Evolutionary conservation across 331 rosid genomes (phyloP).

Genomic region (Saraca asoca): DNA sequence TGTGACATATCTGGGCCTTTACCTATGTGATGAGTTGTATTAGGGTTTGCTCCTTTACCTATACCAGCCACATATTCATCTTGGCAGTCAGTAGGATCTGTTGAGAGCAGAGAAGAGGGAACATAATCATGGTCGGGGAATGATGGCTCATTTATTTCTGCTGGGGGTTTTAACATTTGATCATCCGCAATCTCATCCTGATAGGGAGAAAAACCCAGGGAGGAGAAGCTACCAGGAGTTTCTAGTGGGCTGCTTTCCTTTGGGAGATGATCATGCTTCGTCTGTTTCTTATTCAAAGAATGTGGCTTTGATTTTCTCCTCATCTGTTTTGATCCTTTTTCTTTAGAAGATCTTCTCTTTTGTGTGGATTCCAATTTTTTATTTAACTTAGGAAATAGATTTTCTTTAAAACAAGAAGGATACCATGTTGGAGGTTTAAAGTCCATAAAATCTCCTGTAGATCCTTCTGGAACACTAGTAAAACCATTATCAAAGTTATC

Average conservation of each 20-base stretch:
- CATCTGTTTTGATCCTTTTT: constrained; percentile 51
- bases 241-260: constrained; percentile 47
- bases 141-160: constrained; percentile 35
- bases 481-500: constrained; percentile 28
- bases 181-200: constrained; percentile 53
- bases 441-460: constrained; percentile 43
- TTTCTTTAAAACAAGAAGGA: constrained; percentile 67
- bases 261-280: constrained; percentile 40
- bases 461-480: constrained; percentile 47
- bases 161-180: constrained; percentile 44
- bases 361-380: constrained; percentile 33
- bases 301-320: constrained; percentile 56
- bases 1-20: too few species aligned
- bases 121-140: constrained; percentile 21
- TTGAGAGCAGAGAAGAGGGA: constrained; percentile 33
- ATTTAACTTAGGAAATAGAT: constrained; percentile 56
- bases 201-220: constrained; percentile 92
- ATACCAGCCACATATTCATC: constrained; percentile 41
- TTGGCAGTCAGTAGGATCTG: constrained; percentile 38
- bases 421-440: constrained; percentile 62
- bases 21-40: too few species aligned
- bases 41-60: constrained; percentile 30
- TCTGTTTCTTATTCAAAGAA: constrained; percentile 49
- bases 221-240: constrained; percentile 64
- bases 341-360: constrained; percentile 55